phyloP scores from a whole-genome alignment of 1,139 yeast species.

The Hansenula sp. region DNA sequence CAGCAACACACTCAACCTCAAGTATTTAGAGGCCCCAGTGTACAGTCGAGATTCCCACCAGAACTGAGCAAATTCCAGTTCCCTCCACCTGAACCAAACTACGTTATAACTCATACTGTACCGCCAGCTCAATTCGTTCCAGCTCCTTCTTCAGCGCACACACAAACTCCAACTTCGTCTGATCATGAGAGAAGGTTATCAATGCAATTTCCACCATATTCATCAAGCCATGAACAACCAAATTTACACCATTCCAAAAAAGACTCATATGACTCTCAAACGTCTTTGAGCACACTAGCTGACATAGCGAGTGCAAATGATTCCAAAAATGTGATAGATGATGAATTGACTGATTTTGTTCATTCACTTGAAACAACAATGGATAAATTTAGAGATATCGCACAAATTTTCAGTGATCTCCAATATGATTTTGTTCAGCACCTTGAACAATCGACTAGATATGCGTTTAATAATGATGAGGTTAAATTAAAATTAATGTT shows the following conservation, averaged over 20 bases:
- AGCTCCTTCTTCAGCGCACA: background rate
- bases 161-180: background rate
- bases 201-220: slow-evolving; percentile 12
- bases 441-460: slow-evolving; percentile 3
- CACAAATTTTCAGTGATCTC: slow-evolving; percentile 12
- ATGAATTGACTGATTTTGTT: slow-evolving; percentile 3
- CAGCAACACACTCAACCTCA: background rate
- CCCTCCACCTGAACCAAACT: slow-evolving; percentile 7
- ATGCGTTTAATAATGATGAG: background rate
- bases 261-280: slow-evolving; percentile 21
- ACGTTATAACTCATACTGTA: background rate
- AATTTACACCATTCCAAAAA: slow-evolving; percentile 6
- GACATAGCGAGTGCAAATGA: slow-evolving; percentile 17
- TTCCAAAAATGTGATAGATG: background rate
- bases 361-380: slow-evolving; percentile 11
- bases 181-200: slow-evolving; percentile 12
- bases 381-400: slow-evolving; percentile 6
- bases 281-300: slow-evolving; percentile 19
- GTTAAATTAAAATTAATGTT: background rate
- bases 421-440: slow-evolving; percentile 13
- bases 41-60: background rate
- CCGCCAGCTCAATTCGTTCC: slow-evolving; percentile 3
- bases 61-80: slow-evolving; percentile 7
- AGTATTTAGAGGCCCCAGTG: background rate
- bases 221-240: slow-evolving; percentile 5